phyloP scores from a whole-genome alignment of 1,284 basidiomycete species.

The Cystobasidium slooffiae region DNA sequence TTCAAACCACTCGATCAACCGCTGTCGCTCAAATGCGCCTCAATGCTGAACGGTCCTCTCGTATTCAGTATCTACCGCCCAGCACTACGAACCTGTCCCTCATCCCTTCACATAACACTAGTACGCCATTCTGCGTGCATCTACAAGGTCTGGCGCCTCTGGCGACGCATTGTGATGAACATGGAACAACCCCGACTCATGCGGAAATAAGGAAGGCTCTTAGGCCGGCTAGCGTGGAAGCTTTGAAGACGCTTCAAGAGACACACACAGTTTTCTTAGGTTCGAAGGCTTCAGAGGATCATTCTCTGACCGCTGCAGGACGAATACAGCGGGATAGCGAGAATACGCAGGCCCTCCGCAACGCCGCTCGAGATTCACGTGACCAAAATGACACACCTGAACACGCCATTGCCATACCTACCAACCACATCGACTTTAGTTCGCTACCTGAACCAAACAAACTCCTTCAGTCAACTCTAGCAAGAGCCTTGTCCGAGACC shows the following conservation, averaged over 20 bases:
- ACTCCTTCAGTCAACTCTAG: conserved; percentile 5
- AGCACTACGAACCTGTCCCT: too few species aligned
- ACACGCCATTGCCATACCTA: background rate
- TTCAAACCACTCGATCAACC: too few species aligned
- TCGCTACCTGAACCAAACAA: conserved; percentile 9
- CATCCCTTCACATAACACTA: too few species aligned
- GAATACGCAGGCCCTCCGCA: background rate
- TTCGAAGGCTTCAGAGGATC: too few species aligned
- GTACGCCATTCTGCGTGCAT: background rate
- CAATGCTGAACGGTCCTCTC: too few species aligned
- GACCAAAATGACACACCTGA: background rate
- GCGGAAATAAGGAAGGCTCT: background rate
- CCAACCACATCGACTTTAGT: background rate
- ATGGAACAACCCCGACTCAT: background rate
- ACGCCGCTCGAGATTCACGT: background rate
- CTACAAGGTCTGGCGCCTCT: background rate
- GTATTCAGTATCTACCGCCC: too few species aligned
- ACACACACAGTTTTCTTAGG: too few species aligned
- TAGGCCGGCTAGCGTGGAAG: background rate
- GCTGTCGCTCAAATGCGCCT: too few species aligned
- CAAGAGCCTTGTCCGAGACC: conserved; percentile 15
- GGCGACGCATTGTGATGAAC: background rate
- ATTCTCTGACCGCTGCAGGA: too few species aligned
- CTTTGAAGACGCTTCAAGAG: background rate
- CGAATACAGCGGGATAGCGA: too few species aligned